Evolutionary conservation across 495 filamentous ascomycete genomes (phyloP), one percentile per base, ranked within the genome.

Genomic region (Hyphodiscus hymeniophilus): DNA sequence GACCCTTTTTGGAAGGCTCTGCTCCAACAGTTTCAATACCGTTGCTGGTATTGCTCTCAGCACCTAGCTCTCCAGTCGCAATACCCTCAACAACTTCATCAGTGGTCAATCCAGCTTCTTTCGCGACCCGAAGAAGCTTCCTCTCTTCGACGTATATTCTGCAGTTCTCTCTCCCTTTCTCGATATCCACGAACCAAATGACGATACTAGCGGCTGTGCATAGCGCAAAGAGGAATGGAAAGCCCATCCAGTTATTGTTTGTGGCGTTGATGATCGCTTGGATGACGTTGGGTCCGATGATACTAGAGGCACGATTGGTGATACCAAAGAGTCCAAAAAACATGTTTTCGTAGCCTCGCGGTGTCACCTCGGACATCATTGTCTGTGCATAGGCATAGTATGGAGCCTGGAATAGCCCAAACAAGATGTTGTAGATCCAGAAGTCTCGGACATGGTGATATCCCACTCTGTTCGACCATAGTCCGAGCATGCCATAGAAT

Each of bases 371-470:
- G 34, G 66, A 70, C 42, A 75, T 72, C 72, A 75, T 74, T 16
- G 69, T 75, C 63, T 75, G 72, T 8, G 68, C 64, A 45, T 75
- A 75, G 3, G 71, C 69, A 44, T 74, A 74, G 52, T 74, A 73
- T 22, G 68, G 71, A 8, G 69, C 71, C 50, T 74, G 71, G 33
- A 74, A 74, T 4, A 74, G 51, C 0, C 69, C 71, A 28, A 74
- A 74, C 2, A 72, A 47, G 24, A 72, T 58, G 34, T 74, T 74
- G 50, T 74, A 74, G 43, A 74, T 69, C 48, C 71, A 74, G 23
- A 74, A 73, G 20, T 74, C 71, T 60, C 71, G 67, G 13, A 55
- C 59, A 30, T 71, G 51, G 31, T 74, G 72, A 51, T 74, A 75
- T 0, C 72, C 72, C 38, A 75, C 65, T 10, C 51, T 55, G 0